Base-by-base conservation (phyloP, 2,329 filamentous ascomycete species). In the Chaetomium sp. region DNA sequence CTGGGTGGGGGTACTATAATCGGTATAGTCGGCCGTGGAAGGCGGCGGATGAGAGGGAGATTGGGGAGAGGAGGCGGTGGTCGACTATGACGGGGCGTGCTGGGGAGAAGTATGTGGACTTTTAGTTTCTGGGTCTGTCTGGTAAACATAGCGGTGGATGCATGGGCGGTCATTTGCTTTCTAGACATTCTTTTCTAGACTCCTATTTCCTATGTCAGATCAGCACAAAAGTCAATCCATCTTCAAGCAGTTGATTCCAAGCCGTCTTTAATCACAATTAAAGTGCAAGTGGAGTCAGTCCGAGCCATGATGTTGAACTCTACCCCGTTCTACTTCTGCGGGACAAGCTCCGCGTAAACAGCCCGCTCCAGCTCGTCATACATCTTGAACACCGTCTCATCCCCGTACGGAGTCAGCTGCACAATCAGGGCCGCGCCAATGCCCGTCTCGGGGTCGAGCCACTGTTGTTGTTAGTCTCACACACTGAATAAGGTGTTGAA, bases 351-450 rank as follows among this genome's bases (percentile, higher is more conserved):
- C 1, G 60, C 65, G 54, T 76, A 77, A 0, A 74, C 71, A 1
- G 67, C 70, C 34, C 61, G 55, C 57, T 76, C 71, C 50, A 77
- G 60, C 54, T 73, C 71, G 45, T 74, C 62, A 52, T 70, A 75
- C 49, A 76, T 49, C 27, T 58, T 66, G 12, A 58, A 63, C 3
- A 70, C 68, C 5, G 70, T 68, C 0, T 65, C 48, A 53, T 77
- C 74, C 0, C 70, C 69, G 33, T 70, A 66, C 0, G 74, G 73
- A 3, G 68, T 60, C 1, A 76, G 66, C 48, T 70, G 71, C 49
- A 72, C 69, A 19, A 76, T 46, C 44, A 78, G 52, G 5, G 67
- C 69, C 0, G 64, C 74, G 1, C 69, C 74, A 43, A 78, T 68
- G 7, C 75, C 75, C 0, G 66, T 60, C 49, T 63, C 58, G 1